These are phyloP conservation scores for Skeletonema potamos DNA, from an alignment of 108 stramenopile species.

Conservation along the genomic window DNA sequence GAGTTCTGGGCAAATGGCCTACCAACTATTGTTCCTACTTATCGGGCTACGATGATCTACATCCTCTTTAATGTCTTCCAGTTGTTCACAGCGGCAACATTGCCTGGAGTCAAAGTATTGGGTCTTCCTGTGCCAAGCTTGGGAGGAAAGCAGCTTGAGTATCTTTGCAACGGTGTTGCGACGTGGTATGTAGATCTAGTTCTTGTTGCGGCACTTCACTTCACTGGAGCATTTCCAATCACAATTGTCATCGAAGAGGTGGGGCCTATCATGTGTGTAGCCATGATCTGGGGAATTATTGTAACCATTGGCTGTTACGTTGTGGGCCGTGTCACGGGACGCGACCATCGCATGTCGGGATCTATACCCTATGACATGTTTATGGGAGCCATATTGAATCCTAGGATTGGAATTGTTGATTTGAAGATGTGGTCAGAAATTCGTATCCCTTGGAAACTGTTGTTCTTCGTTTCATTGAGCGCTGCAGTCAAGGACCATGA, in stretches of 20 bases:
- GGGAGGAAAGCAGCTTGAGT: conserved; percentile 40
- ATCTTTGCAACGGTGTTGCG: conserved; percentile 48
- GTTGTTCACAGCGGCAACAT: conserved; percentile 39
- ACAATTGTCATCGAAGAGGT: conserved; percentile 38
- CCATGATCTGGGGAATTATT: conserved; percentile 44
- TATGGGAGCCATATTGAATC: conserved; percentile 62
- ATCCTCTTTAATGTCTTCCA: conserved; percentile 38
- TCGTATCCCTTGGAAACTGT: conserved; percentile 56
- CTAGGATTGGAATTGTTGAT: conserved; percentile 52
- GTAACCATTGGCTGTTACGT: conserved; percentile 42
- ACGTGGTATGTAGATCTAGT: conserved; percentile 49
- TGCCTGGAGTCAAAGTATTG: conserved; percentile 42
- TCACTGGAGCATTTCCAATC: conserved; percentile 29
- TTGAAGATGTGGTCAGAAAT: conserved; percentile 63
- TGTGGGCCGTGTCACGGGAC: conserved; percentile 19
- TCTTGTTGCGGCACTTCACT: conserved; percentile 30
- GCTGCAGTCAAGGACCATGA: conserved; percentile 55
- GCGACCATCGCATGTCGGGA: conserved; percentile 42
- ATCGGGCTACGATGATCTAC: conserved; percentile 22
- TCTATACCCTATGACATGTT: conserved; percentile 52
- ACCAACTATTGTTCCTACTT: conserved; percentile 16
- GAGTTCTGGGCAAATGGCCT: conserved; percentile 35
- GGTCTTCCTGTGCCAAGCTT: conserved; percentile 49
- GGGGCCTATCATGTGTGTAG: conserved; percentile 47
- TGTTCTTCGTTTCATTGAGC: conserved; percentile 46